Evolutionary conservation across 1,284 basidiomycete species (phyloP).

Genomic region (Austroboletus olivaceoglutinosus): DNA sequence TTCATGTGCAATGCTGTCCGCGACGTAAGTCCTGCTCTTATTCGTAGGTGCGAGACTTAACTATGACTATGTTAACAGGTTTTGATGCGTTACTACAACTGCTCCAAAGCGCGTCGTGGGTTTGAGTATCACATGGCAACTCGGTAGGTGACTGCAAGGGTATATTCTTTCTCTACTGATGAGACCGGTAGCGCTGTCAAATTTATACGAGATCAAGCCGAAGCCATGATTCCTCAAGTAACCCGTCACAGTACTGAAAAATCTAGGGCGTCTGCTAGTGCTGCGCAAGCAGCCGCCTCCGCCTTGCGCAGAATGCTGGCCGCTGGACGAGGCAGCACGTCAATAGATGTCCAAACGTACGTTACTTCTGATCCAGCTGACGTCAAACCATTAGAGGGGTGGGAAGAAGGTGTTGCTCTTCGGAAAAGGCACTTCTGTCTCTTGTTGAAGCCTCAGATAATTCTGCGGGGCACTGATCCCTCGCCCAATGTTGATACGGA

Average conservation of each 20-base stretch:
- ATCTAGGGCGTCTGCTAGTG: constrained; percentile 36
- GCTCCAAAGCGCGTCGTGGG: constrained; percentile 70
- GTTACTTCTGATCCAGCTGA: constrained; percentile 27
- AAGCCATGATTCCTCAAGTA: constrained; percentile 40
- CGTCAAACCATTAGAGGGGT: constrained; percentile 65
- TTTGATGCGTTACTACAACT: constrained; percentile 88
- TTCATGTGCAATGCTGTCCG: constrained; percentile 80
- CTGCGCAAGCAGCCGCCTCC: constrained; percentile 60
- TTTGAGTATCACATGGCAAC: constrained; percentile 89
- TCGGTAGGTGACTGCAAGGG: constrained; percentile 49
- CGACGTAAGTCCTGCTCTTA: constrained; percentile 49
- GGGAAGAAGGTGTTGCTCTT: constrained; percentile 66
- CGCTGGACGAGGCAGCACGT: constrained; percentile 47
- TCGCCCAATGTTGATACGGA: constrained; percentile 50
- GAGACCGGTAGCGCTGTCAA: constrained; percentile 63
- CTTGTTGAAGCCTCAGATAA: constrained; percentile 89
- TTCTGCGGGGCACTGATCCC: constrained; percentile 56
- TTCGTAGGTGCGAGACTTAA: not conserved
- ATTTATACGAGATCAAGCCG: constrained; percentile 80
- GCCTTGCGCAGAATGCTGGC: constrained; percentile 61
- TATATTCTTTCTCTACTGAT: constrained; percentile 7
- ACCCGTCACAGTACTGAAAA: constrained; percentile 36
- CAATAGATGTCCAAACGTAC: constrained; percentile 42
- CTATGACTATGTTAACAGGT: constrained; percentile 47
- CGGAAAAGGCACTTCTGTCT: constrained; percentile 77